Evolutionary conservation across 805 yeast species (phyloP), one percentile per base, ranked within the genome.

Genomic region (Suhomyces kilbournensis): DNA sequence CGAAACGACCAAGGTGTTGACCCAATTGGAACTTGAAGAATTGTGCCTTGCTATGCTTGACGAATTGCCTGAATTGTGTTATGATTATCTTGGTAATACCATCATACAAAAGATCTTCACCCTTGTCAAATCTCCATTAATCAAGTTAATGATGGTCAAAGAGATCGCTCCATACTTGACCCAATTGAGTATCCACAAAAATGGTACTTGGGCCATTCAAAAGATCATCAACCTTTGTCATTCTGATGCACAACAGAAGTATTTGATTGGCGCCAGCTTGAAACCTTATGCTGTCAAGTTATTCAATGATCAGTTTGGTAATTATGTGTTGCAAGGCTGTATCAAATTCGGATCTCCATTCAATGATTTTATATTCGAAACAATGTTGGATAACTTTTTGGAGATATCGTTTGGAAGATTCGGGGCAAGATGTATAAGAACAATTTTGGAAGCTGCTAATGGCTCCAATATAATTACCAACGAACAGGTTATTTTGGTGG

Each of bases 161-260:
- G 82, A 81, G 57, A 82, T 96, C 40, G 75, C 86, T 3, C 96
- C 92, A 25, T 89, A 79, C 63, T 75, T 94, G 56, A 89, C 97
- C 1, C 96, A 90, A 60, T 86, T 93, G 77, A 94, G 97, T 60
- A 86, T 90, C 51, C 99, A 94, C 72, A 94, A 94, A 65, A 94
- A 94, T 68, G 99, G 99, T 56, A 94, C 99, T 4, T 94, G 99
- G 99, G 98, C 97, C 1, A 96, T 97, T 22, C 99, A 94, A 69
- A 94, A 93, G 69, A 86, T 94, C 69, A 91, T 94, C 60, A 87
- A 84, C 58, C 56, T 83, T 83, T 47, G 83, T 78, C 44, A 78
- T 81, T 47, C 84, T 61, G 69, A 67, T 26, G 59, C 52, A 40
- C 75, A 69, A 55, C 77, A 72, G 50, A 86, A 82, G 67, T 71